These are phyloP conservation scores for Ophiocordyceps camponoti-leonardi DNA, from an alignment of 2,329 filamentous ascomycete species.

Conservation along the genomic window DNA sequence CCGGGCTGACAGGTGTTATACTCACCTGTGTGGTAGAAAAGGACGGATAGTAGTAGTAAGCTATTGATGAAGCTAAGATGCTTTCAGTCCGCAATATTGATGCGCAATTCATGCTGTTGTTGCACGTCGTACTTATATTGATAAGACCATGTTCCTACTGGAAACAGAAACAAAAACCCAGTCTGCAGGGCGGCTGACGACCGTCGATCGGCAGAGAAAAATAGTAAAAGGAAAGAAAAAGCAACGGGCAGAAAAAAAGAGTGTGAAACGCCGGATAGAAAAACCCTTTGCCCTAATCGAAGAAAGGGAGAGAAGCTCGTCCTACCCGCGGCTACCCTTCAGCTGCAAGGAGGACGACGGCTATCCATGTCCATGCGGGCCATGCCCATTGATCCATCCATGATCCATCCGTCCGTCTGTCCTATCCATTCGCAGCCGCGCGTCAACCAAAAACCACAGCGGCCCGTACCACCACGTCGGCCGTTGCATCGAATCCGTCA, in stretches of 20 bases:
- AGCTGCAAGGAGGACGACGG: background rate
- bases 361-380: background rate
- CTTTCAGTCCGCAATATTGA: too few species aligned
- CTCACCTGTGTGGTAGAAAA: too few species aligned
- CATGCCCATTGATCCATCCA: too few species aligned
- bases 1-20: background rate
- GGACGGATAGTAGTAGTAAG: too few species aligned
- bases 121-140: too few species aligned
- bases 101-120: too few species aligned
- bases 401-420: too few species aligned
- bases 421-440: background rate
- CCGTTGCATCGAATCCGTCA: background rate
- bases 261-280: background rate
- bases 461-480: background rate
- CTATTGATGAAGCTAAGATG: too few species aligned
- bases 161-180: background rate
- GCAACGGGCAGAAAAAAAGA: background rate
- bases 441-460: background rate
- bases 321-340: background rate
- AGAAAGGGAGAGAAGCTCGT: background rate
- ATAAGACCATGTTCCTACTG: background rate
- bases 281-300: background rate
- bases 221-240: conserved; percentile 1
- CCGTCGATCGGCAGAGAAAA: background rate
- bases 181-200: background rate